Evolutionary conservation across 2,329 filamentous ascomycete genomes (phyloP).

Genomic region (Byssothecium circinans): DNA sequence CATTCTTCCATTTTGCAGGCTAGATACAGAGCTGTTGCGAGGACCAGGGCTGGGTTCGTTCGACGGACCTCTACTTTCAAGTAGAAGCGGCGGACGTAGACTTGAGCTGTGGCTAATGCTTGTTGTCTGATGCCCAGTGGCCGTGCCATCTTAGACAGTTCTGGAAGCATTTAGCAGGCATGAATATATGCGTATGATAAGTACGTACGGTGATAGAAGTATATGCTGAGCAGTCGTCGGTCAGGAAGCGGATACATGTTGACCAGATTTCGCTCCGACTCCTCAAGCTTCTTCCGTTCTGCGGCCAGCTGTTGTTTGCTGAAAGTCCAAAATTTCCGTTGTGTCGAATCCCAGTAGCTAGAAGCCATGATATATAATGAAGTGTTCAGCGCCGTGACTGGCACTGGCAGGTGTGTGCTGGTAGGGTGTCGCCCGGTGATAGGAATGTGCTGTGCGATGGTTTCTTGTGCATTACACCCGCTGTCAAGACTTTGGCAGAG

Average conservation of each 20-base stretch:
- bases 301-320: slow-evolving; percentile 76
- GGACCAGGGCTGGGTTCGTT: slow-evolving; percentile 89
- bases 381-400: too few species aligned
- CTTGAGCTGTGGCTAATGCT: slow-evolving; percentile 87
- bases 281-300: slow-evolving; percentile 74
- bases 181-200: neutral
- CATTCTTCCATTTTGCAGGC: slow-evolving; percentile 98
- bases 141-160: slow-evolving; percentile 80
- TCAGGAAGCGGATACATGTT: slow-evolving; percentile 83
- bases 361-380: slow-evolving; percentile 73
- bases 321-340: slow-evolving; percentile 88
- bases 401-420: too few species aligned
- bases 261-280: slow-evolving; percentile 72
- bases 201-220: slow-evolving; percentile 80
- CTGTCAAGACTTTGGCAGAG: too few species aligned
- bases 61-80: slow-evolving; percentile 85
- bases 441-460: too few species aligned
- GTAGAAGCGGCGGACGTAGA: slow-evolving; percentile 95
- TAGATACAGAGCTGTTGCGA: slow-evolving; percentile 91
- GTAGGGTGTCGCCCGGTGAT: too few species aligned
- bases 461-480: too few species aligned
- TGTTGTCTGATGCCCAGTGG: slow-evolving; percentile 86
- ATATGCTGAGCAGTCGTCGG: slow-evolving; percentile 80
- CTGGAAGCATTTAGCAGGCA: slow-evolving; percentile 34
- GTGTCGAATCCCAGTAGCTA: slow-evolving; percentile 96